A percentile compares a stretch with the other conserved stretches of the same genome.
Evolutionary conservation across 192 early-diverging fungal genomes (phyloP).

Genomic region (Podila clonocystis): DNA sequence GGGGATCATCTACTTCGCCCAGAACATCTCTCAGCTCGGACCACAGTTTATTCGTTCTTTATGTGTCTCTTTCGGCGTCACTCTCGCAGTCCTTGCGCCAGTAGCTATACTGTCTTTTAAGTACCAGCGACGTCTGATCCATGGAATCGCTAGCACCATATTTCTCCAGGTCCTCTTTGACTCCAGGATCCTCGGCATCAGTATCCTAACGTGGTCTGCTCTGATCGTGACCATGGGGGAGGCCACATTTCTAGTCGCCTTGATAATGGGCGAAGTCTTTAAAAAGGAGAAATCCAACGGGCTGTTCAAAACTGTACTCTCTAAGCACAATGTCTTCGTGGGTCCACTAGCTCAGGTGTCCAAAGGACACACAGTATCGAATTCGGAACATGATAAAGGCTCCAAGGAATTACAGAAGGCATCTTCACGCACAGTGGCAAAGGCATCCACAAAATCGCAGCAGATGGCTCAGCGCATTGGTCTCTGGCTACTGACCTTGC

Average conservation of each 20-base stretch:
- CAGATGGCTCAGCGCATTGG: constrained; percentile 41
- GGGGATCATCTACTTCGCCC: constrained; percentile 38
- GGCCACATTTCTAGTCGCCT: constrained; percentile 29
- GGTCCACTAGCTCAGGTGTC: constrained; percentile 30
- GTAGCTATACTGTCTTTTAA: constrained; percentile 33
- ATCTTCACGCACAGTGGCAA: neutral
- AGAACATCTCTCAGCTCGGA: constrained; percentile 32
- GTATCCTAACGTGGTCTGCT: constrained; percentile 43
- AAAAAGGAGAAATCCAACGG: constrained; percentile 43
- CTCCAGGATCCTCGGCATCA: constrained; percentile 33
- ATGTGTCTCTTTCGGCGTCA: constrained; percentile 33
- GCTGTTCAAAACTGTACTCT: constrained; percentile 32
- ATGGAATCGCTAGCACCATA: constrained; percentile 14
- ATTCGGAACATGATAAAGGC: neutral
- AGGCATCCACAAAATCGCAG: constrained; percentile 8
- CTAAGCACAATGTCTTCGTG: constrained; percentile 29
- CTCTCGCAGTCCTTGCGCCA: constrained; percentile 37
- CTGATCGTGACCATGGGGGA: constrained; percentile 50
- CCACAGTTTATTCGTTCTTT: constrained; percentile 46
- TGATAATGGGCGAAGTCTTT: constrained; percentile 50
- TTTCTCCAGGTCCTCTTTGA: constrained; percentile 21
- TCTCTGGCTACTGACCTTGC: constrained; percentile 52
- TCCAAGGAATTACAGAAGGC: neutral
- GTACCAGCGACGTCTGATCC: constrained; percentile 33
- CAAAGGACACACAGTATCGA: constrained; percentile 21